Evolutionary conservation across 306 rosid genomes (phyloP).

Genomic region (Rosa lucieae): DNA sequence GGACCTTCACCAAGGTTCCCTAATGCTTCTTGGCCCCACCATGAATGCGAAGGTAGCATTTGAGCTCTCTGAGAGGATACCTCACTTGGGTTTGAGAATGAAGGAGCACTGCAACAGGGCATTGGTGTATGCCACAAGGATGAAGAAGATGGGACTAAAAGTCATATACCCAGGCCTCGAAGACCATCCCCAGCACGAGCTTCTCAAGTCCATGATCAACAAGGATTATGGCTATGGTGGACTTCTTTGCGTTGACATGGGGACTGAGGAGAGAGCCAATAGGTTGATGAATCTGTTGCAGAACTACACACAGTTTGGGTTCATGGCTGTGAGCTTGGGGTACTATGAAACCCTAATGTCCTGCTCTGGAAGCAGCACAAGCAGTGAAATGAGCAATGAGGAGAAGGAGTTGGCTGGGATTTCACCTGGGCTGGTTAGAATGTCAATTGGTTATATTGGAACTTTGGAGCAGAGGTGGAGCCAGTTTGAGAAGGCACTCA

Average conservation of each 20-base stretch:
- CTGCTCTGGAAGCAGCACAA: constrained; percentile 86
- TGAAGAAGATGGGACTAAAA: constrained; percentile 56
- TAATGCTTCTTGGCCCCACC: constrained; percentile 91
- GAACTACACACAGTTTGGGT: constrained; percentile 69
- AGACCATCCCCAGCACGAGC: constrained; percentile 64
- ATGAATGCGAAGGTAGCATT: constrained; percentile 93
- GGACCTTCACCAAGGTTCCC: constrained; percentile 87
- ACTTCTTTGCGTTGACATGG: constrained; percentile 81
- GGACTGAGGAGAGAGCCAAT: constrained; percentile 81
- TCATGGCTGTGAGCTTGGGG: constrained; percentile 92
- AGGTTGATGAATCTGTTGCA: constrained; percentile 63
- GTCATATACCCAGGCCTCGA: constrained; percentile 88
- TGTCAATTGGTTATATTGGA: constrained; percentile 80
- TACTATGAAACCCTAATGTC: constrained; percentile 95
- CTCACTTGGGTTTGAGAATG: constrained; percentile 73
- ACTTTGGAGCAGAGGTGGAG: constrained; percentile 87
- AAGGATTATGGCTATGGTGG: constrained; percentile 83
- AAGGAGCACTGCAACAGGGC: constrained; percentile 80
- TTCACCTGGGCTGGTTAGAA: constrained; percentile 77
- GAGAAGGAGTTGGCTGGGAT: constrained; percentile 75
- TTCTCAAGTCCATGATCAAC: constrained; percentile 58
- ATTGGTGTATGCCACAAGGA: constrained; percentile 50
- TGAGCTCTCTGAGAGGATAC: constrained; percentile 82
- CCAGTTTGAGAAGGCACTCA: constrained; percentile 67
- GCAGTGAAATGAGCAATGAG: constrained; percentile 67